Conservation (phyloP, 202 grass and related monocot genomes). For the Saccharum hybrid region DNA sequence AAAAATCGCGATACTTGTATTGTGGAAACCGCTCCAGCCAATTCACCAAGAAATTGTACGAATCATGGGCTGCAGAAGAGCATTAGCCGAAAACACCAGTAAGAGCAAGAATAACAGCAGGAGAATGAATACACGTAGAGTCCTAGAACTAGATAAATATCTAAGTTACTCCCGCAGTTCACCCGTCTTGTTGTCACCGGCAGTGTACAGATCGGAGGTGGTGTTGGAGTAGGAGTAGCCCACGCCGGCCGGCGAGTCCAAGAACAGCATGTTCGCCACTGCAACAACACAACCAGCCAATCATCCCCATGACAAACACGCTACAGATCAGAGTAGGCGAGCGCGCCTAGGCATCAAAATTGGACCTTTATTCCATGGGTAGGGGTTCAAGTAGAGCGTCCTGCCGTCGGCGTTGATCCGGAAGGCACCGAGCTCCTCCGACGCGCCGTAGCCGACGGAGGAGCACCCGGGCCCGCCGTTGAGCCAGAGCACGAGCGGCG, state of each 20-base stretch:
- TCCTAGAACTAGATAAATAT: not conserved
- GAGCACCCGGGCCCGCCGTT: conserved; percentile 87
- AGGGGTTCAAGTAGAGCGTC: conserved; percentile 60
- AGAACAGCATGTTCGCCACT: conserved; percentile 79
- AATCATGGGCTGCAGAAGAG: conserved; percentile 56
- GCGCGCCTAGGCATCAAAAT: not conserved
- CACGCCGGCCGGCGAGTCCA: conserved; percentile 75
- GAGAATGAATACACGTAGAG: not conserved
- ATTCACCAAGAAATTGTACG: conserved; percentile 72
- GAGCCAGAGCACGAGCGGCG: conserved; percentile 85
- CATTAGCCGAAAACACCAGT: not conserved
- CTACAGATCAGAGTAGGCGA: not conserved
- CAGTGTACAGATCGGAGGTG: conserved; percentile 54
- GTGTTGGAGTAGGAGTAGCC: conserved; percentile 78
- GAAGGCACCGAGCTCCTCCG: conserved; percentile 80
- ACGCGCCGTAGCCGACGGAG: conserved; percentile 78
- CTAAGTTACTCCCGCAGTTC: not conserved
- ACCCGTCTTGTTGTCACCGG: conserved; percentile 75
- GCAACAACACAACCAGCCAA: conserved; percentile 7
- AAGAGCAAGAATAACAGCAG: not conserved
- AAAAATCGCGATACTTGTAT: conserved; percentile 83
- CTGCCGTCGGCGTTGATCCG: conserved; percentile 61
- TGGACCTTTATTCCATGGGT: conserved; percentile 82
- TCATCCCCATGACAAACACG: not conserved
- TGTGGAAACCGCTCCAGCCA: conserved; percentile 78